These are phyloP conservation scores for Apiospora malaysiana DNA, from an alignment of 2,329 filamentous ascomycete species.

Conservation along the genomic window DNA sequence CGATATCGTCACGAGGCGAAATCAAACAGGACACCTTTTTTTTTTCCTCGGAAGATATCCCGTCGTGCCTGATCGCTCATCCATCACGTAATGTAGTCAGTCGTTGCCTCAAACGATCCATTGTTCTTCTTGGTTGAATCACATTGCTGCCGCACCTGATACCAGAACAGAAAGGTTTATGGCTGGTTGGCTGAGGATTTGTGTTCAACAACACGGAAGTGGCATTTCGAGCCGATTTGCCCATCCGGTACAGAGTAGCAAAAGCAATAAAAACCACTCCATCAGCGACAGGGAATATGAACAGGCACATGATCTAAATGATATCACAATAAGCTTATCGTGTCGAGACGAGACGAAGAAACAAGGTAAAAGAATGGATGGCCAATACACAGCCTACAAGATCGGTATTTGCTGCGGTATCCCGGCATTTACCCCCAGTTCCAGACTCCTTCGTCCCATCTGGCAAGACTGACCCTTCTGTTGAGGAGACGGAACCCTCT, in stretches of 20 bases:
- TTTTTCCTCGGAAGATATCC: neutral
- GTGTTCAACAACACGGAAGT: neutral
- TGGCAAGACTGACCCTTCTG: neutral
- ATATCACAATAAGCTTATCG: neutral
- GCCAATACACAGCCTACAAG: neutral
- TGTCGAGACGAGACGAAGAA: neutral
- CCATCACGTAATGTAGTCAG: neutral
- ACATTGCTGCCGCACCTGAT: neutral
- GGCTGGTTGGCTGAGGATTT: neutral
- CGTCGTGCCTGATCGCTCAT: neutral
- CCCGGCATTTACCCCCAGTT: neutral
- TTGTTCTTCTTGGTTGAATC: neutral
- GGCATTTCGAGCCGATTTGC: conserved; percentile 2
- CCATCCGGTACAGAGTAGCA: neutral
- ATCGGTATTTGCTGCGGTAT: neutral
- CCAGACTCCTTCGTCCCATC: neutral
- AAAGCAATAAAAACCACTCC: neutral
- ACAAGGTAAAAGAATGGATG: neutral
- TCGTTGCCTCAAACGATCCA: neutral
- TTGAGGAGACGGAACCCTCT: neutral
- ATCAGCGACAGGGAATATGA: neutral
- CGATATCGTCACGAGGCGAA: too few relatives aligned
- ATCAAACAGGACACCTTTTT: neutral
- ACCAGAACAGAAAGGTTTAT: too few relatives aligned
- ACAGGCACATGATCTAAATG: neutral